These are phyloP conservation scores for Citrus inodora DNA, from an alignment of 345 rosid species.

Conservation along the genomic window DNA sequence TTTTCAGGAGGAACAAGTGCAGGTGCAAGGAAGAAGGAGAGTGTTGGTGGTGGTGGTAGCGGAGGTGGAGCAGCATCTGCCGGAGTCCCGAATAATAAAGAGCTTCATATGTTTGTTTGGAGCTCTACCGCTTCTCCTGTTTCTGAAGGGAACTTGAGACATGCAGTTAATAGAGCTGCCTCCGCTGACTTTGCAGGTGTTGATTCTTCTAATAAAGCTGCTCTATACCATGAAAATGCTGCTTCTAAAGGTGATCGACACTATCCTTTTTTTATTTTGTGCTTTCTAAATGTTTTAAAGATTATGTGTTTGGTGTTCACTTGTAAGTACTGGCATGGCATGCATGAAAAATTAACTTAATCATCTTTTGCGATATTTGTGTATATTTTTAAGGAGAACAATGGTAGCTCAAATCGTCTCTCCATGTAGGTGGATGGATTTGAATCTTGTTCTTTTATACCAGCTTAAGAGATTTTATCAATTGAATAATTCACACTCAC, in stretches of 20 bases:
- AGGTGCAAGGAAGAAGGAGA: slow-evolving; percentile 3
- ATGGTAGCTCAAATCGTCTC: neutral
- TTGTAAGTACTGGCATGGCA: neutral
- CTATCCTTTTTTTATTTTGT: neutral
- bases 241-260: slow-evolving; percentile 12
- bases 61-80: no score
- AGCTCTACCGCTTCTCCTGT: slow-evolving; percentile 38
- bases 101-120: slow-evolving; percentile 48
- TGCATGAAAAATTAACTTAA: neutral
- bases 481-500: neutral
- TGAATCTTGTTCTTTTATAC: no score
- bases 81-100: slow-evolving; percentile 14
- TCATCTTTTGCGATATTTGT: neutral
- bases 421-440: neutral
- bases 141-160: slow-evolving; percentile 24
- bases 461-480: neutral
- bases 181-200: slow-evolving; percentile 10
- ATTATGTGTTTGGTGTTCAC: neutral
- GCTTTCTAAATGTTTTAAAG: neutral
- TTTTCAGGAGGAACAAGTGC: slow-evolving; percentile 9
- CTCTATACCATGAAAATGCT: neutral
- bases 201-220: slow-evolving; percentile 2
- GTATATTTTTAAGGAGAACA: neutral
- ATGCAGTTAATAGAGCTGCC: slow-evolving; percentile 15
- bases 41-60: neutral